Percentiles rank a stretch among this genome's conserved stretches.
These are phyloP conservation scores for Xylaria sp. DNA, from an alignment of 2,329 filamentous ascomycete species.

Conservation along the genomic window DNA sequence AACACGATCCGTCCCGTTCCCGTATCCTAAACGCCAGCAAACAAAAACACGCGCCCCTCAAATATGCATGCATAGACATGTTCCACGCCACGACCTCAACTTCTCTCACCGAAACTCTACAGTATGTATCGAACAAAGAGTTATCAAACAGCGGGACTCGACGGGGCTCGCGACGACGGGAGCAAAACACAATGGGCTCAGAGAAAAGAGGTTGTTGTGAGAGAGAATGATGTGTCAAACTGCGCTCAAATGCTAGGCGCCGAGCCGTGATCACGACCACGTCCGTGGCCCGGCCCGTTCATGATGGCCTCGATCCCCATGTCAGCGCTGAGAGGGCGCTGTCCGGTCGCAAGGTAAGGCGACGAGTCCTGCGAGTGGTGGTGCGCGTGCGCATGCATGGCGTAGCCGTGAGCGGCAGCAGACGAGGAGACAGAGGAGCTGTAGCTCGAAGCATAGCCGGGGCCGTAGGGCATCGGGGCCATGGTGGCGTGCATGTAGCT, in stretches of 20 bases:
- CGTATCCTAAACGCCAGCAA: conserved; percentile 3
- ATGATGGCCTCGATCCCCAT: conserved; percentile 59
- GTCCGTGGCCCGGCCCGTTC: conserved; percentile 39
- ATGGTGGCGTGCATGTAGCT: conserved; percentile 21
- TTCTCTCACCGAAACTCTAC: not conserved
- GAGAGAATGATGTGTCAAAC: not conserved
- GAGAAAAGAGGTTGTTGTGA: not conserved
- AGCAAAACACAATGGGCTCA: not conserved
- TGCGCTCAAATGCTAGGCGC: conserved; percentile 15
- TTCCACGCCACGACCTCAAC: not conserved
- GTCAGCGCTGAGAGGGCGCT: conserved; percentile 50
- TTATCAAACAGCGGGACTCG: conserved; percentile 2
- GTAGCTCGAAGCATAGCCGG: conserved; percentile 39
- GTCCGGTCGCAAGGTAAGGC: conserved; percentile 43
- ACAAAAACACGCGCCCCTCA: not conserved
- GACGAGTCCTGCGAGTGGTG: conserved; percentile 38
- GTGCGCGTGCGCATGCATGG: conserved; percentile 29
- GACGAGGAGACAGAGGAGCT: conserved; percentile 50
- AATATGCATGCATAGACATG: conserved; percentile 6
- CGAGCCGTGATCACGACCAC: conserved; percentile 9
- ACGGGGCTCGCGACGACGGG: not conserved
- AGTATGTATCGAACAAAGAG: not conserved
- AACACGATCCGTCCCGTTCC: not conserved
- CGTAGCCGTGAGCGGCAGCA: conserved; percentile 19
- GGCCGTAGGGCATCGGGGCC: conserved; percentile 13